A percentile compares a stretch with the other conserved stretches of the same genome.
Evolutionary conservation across 2,329 filamentous ascomycete genomes (phyloP).

Genomic region (Graphilbum fragrans): DNA sequence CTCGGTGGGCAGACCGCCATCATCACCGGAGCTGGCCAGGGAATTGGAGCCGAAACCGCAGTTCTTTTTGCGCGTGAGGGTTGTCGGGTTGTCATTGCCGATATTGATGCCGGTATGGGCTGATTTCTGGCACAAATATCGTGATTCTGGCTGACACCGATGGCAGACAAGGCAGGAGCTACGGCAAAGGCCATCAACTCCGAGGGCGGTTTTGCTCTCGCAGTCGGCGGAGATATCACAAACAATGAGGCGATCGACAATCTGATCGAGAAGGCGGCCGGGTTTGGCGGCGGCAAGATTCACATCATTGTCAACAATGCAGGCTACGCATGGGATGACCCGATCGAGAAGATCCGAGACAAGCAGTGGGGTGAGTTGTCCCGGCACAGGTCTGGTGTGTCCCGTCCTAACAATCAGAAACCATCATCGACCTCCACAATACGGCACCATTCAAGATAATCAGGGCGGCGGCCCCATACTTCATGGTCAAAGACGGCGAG

Average conservation of each 20-base stretch:
- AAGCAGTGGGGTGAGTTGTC: neutral
- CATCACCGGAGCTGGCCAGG: neutral
- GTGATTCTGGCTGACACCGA: neutral
- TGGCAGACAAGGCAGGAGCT: neutral
- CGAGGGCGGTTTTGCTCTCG: neutral
- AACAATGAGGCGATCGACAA: neutral
- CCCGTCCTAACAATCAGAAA: neutral
- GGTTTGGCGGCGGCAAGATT: neutral
- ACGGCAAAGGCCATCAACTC: neutral
- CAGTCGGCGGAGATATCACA: neutral
- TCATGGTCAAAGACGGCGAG: neutral
- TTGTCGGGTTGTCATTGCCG: neutral
- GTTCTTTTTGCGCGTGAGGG: neutral
- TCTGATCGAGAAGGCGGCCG: neutral
- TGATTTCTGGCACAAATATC: neutral
- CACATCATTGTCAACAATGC: neutral
- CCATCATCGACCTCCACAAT: neutral
- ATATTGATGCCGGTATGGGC: neutral
- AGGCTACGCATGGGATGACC: neutral
- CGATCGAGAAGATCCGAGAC: neutral
- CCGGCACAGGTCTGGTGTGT: neutral
- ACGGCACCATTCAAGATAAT: neutral
- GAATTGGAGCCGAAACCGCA: neutral
- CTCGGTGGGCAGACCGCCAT: neutral
- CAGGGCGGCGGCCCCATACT: neutral